phyloP scores from a whole-genome alignment of 2,329 filamentous ascomycete genomes.

The Fusarium albidum region DNA sequence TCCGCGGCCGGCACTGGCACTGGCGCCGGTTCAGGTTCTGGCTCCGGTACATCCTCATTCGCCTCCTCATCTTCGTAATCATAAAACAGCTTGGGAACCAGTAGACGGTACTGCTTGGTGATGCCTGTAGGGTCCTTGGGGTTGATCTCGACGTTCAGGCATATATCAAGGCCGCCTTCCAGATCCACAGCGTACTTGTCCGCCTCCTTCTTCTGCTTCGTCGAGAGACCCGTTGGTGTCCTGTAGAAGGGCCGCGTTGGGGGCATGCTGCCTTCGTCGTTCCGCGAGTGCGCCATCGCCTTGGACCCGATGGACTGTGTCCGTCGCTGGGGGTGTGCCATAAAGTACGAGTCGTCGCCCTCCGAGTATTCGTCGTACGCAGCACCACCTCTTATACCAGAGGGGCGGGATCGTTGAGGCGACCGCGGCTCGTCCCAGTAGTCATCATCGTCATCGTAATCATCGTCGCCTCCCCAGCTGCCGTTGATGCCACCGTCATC shows the following conservation, averaged over 20 bases:
- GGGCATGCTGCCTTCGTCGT: constrained; percentile 35
- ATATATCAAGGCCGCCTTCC: constrained; percentile 85
- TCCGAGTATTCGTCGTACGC: constrained; percentile 58
- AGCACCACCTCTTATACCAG: constrained; percentile 52
- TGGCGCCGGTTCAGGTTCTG: constrained; percentile 14
- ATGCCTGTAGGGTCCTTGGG: constrained; percentile 86
- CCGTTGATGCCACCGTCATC: constrained; percentile 66
- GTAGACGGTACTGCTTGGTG: constrained; percentile 84
- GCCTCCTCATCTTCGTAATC: constrained; percentile 57
- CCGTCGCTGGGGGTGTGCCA: constrained; percentile 47
- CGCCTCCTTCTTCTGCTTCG: constrained; percentile 65
- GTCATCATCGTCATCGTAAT: constrained; percentile 43
- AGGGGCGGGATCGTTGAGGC: constrained; percentile 32
- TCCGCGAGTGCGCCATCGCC: constrained; percentile 39
- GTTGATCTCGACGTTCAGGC: constrained; percentile 88
- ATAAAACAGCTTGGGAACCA: constrained; percentile 81
- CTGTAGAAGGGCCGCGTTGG: constrained; percentile 64
- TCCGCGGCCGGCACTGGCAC: constrained; percentile 34
- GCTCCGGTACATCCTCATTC: constrained; percentile 47
- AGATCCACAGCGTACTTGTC: constrained; percentile 73
- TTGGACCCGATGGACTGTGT: constrained; percentile 43
- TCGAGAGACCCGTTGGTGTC: constrained; percentile 73
- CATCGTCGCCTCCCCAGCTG: constrained; percentile 56
- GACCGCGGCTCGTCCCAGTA: constrained; percentile 36
- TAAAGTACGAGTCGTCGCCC: constrained; percentile 68